phyloP scores from a whole-genome alignment of 495 filamentous ascomycete species.

The Mycothermus thermophilus region DNA sequence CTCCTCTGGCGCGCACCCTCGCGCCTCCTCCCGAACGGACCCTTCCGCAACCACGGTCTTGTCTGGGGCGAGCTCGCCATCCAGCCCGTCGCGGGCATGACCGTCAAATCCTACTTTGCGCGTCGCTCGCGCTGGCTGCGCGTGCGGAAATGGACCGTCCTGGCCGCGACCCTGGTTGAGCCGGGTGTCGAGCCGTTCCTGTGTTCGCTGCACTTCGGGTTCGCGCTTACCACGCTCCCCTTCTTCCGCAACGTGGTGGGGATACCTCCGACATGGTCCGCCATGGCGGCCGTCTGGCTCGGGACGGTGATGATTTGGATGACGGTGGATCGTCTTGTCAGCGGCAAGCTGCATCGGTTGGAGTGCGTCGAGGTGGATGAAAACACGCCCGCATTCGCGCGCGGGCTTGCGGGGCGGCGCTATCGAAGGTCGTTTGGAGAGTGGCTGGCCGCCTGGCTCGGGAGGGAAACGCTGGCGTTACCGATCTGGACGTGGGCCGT shows the following conservation, averaged over 20 bases:
- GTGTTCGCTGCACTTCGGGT: conserved; percentile 67
- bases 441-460: conserved; percentile 77
- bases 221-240: conserved; percentile 59
- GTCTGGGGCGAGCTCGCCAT: conserved; percentile 76
- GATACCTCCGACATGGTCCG: conserved; percentile 52
- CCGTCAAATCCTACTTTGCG: conserved; percentile 62
- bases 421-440: conserved; percentile 45
- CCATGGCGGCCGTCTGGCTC: conserved; percentile 52
- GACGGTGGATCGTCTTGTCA: conserved; percentile 56
- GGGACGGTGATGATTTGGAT: conserved; percentile 58
- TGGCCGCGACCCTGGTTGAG: conserved; percentile 81
- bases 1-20: conserved; percentile 74
- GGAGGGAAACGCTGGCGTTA: conserved; percentile 65
- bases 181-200: conserved; percentile 84
- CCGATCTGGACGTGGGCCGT: conserved; percentile 84
- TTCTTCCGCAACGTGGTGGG: conserved; percentile 41
- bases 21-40: conserved; percentile 36
- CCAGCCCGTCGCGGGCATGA: conserved; percentile 76
- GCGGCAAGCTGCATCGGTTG: conserved; percentile 55
- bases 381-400: conserved; percentile 59
- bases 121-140: conserved; percentile 83
- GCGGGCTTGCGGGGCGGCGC: conserved; percentile 27
- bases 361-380: conserved; percentile 56
- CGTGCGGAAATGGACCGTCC: conserved; percentile 87
- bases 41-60: conserved; percentile 69